Conservation (phyloP, 768 basidiomycete species). For the Pulveroboletus sp. region DNA sequence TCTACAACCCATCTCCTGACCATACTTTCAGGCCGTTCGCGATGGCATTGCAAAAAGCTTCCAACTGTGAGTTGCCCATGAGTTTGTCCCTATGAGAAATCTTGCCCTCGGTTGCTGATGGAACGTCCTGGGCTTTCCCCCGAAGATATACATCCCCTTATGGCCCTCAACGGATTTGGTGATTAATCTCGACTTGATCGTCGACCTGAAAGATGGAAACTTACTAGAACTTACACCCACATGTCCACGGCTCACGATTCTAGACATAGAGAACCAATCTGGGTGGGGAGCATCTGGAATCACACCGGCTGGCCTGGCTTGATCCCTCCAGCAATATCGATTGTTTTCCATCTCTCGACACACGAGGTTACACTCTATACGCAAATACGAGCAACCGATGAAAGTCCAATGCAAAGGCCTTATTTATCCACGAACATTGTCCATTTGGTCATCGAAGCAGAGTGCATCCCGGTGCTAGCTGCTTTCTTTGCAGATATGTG, state of each 20-base stretch:
- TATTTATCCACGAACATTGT: background rate
- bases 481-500: background rate
- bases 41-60: no score
- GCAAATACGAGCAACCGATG: background rate
- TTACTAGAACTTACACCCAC: background rate
- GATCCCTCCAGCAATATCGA: background rate
- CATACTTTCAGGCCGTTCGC: no score
- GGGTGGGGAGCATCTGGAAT: background rate
- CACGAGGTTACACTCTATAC: background rate
- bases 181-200: background rate
- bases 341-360: background rate
- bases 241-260: background rate
- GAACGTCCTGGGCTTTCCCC: background rate
- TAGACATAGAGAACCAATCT: background rate
- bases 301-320: background rate
- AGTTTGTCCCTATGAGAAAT: no score
- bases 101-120: no score
- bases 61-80: no score
- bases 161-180: background rate
- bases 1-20: no score
- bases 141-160: background rate
- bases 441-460: background rate
- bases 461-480: background rate
- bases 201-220: background rate
- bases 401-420: background rate